Percentiles rank a stretch among this genome's conserved stretches.
Conservation (phyloP, 768 basidiomycete genomes). For the Leucocoprinus birnbaumii region DNA sequence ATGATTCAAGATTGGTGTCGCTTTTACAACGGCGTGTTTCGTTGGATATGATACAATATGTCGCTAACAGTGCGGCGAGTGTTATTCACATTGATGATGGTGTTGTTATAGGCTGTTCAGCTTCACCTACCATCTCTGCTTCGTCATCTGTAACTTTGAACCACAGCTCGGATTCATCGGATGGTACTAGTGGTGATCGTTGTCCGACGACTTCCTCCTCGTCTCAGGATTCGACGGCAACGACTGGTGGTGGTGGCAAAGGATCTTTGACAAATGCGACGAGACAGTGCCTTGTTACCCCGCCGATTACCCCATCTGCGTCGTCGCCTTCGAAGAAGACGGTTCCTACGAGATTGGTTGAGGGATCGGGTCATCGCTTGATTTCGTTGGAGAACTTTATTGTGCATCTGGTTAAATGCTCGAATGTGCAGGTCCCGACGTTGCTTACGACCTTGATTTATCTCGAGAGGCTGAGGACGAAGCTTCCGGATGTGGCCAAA, state of each 20-base stretch:
- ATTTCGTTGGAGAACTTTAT: conserved; percentile 86
- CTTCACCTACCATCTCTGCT: conserved; percentile 6
- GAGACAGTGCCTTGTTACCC: conserved; percentile 2
- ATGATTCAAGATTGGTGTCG: conserved; percentile 78
- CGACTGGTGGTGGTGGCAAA: background rate
- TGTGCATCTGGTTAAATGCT: conserved; percentile 68
- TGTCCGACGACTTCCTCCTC: background rate
- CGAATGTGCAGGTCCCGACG: conserved; percentile 89
- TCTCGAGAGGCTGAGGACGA: conserved; percentile 80
- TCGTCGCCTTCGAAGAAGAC: background rate
- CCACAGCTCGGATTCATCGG: background rate
- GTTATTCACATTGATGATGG: conserved; percentile 67
- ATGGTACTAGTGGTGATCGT: background rate
- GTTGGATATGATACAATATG: conserved; percentile 80
- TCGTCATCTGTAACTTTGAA: background rate
- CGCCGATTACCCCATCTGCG: conserved; percentile 60
- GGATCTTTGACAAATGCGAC: background rate
- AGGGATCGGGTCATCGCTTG: conserved; percentile 16
- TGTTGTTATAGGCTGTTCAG: conserved; percentile 26
- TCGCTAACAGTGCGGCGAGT: conserved; percentile 74
- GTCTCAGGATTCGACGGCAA: background rate
- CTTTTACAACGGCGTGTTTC: conserved; percentile 79
- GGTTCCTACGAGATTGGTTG: background rate
- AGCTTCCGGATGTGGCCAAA: conserved; percentile 80
- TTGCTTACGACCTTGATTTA: conserved; percentile 90